Evolutionary conservation across 306 rosid genomes (phyloP).

Genomic region (Adenanthera pavonina): DNA sequence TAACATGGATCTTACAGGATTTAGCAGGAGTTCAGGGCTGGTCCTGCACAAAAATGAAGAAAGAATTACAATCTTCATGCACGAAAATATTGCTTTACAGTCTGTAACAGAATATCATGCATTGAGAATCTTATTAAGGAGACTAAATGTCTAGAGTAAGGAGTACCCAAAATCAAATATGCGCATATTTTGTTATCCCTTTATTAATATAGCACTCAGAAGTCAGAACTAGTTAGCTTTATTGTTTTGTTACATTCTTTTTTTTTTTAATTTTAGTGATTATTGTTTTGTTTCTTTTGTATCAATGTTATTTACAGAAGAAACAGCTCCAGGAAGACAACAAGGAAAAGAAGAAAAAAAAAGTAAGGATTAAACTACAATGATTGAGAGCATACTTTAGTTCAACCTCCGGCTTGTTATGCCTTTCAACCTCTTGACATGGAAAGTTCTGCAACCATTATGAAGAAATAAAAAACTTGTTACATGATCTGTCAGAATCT

Average conservation of each 20-base stretch:
- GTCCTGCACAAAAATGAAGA: conserved; percentile 68
- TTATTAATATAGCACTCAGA: not conserved
- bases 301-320: not conserved
- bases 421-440: conserved; percentile 99
- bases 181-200: not conserved
- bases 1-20: conserved; percentile 69
- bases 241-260: not conserved
- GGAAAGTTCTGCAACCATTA: conserved; percentile 77
- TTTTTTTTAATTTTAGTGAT: no score
- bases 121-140: not conserved
- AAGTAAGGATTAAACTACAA: conserved; percentile 25
- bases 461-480: not conserved
- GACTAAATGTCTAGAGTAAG: not conserved
- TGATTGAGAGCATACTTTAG: conserved; percentile 65
- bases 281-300: not conserved
- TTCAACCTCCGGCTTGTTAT: conserved; percentile 97
- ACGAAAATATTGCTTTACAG: conserved; percentile 5
- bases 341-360: not conserved
- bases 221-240: not conserved
- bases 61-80: conserved; percentile 17
- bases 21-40: conserved; percentile 85
- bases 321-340: not conserved
- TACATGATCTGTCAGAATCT: not conserved
- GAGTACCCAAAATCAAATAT: not conserved
- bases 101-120: conserved; percentile 3